phyloP scores from a whole-genome alignment of 805 yeast species.

The Huiozyma sinensis region DNA sequence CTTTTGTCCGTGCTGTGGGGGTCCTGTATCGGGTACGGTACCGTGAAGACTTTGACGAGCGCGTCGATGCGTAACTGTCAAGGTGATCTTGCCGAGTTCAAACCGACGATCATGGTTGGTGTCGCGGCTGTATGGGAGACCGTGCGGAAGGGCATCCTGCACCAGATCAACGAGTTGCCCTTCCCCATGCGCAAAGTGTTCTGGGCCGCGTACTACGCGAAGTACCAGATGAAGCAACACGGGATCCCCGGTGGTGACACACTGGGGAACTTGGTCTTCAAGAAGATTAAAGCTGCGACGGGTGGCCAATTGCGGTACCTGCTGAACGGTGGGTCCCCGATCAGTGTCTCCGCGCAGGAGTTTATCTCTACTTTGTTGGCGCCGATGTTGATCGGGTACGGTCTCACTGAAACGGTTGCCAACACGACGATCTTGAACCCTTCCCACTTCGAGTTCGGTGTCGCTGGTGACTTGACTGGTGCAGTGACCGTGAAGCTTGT shows the following conservation, averaged over 20 bases:
- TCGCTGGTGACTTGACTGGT: constrained; percentile 76
- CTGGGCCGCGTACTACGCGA: constrained; percentile 79
- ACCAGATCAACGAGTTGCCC: constrained; percentile 61
- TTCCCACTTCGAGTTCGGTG: constrained; percentile 54
- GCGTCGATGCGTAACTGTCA: constrained; percentile 71
- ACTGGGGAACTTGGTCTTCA: constrained; percentile 65
- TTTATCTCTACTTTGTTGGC: constrained; percentile 68
- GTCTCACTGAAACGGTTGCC: constrained; percentile 93
- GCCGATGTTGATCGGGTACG: constrained; percentile 90
- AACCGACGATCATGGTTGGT: constrained; percentile 94
- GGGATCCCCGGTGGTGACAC: constrained; percentile 62
- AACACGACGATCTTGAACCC: constrained; percentile 66
- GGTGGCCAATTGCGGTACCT: constrained; percentile 74
- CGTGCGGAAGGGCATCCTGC: constrained; percentile 82
- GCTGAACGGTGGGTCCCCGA: constrained; percentile 89
- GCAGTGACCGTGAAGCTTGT: constrained; percentile 79
- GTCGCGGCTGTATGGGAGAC: constrained; percentile 98
- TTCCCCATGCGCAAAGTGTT: constrained; percentile 63
- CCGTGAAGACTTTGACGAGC: constrained; percentile 82
- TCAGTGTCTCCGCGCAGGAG: constrained; percentile 69
- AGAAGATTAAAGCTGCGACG: constrained; percentile 83
- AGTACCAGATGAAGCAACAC: constrained; percentile 48
- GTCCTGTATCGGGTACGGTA: constrained; percentile 78
- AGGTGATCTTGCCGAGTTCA: constrained; percentile 78
- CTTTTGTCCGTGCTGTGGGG: constrained; percentile 81